phyloP scores from a whole-genome alignment of 73 alveolate genomes.

The Paramecium bursaria region DNA sequence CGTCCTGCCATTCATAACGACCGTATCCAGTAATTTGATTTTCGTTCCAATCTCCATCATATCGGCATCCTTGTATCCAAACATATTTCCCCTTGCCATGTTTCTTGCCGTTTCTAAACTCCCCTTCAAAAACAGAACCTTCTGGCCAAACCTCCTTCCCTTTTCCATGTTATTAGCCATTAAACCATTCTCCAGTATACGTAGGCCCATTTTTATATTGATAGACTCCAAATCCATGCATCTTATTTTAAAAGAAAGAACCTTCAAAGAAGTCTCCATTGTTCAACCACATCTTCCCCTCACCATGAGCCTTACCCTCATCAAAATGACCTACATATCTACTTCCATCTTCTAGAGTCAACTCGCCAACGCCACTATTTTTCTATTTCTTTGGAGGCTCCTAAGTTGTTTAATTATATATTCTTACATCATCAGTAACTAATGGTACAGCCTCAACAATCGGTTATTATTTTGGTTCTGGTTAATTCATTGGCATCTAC shows the following conservation, averaged over 20 bases:
- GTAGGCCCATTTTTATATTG: conserved; percentile 76
- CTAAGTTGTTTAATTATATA: no score
- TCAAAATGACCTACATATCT: conserved; percentile 80
- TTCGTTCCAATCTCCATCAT: conserved; percentile 71
- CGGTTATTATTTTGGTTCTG: no score
- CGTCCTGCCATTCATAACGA: conserved; percentile 73
- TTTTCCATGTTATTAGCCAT: conserved; percentile 65
- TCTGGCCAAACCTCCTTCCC: conserved; percentile 83
- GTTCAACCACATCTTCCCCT: conserved; percentile 77
- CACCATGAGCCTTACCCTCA: conserved; percentile 78
- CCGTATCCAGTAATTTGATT: conserved; percentile 77
- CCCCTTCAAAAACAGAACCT: conserved; percentile 77
- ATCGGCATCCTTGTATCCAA: conserved; percentile 64
- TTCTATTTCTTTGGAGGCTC: no score
- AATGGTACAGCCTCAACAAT: no score
- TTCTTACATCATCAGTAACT: no score
- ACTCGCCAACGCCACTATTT: no score
- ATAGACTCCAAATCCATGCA: conserved; percentile 79
- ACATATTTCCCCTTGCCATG: conserved; percentile 78
- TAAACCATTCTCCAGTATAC: conserved; percentile 68
- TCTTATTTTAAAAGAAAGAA: conserved; percentile 73
- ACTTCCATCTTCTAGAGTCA: conserved; percentile 78
- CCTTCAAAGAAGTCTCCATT: conserved; percentile 83
- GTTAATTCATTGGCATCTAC: no score
- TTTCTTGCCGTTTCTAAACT: conserved; percentile 74